Conservation (phyloP, 2,329 filamentous ascomycete genomes). For the Paecilomyces sp. region DNA sequence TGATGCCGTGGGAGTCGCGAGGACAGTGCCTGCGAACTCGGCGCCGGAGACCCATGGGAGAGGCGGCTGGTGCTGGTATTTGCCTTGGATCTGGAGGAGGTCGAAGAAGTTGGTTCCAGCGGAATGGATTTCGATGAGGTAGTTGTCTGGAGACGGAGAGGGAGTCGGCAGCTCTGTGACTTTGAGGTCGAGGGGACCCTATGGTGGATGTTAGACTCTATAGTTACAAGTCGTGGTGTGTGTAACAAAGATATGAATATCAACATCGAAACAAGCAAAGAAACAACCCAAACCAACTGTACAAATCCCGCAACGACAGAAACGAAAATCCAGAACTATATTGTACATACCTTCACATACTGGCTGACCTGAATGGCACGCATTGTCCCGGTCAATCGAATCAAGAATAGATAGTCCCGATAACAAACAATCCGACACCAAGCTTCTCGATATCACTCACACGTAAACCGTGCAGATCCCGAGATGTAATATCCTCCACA, state of each 20-base stretch:
- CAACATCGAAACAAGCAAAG: background rate
- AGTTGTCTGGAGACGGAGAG: slow-evolving; percentile 62
- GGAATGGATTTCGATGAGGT: slow-evolving; percentile 80
- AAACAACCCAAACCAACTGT: background rate
- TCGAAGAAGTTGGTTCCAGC: slow-evolving; percentile 96
- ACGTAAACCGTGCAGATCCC: too few relatives aligned
- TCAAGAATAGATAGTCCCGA: background rate
- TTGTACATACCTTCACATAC: slow-evolving; percentile 60
- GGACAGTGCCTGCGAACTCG: slow-evolving; percentile 77
- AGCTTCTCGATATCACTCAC: background rate
- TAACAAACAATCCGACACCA: background rate
- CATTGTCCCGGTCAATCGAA: slow-evolving; percentile 45
- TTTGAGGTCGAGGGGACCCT: slow-evolving; percentile 73
- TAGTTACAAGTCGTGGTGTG: background rate
- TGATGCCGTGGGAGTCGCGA: slow-evolving; percentile 54
- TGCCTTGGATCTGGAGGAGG: slow-evolving; percentile 86
- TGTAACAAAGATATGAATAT: background rate
- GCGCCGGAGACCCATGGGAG: slow-evolving; percentile 82
- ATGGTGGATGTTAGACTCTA: background rate
- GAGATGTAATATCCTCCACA: too few relatives aligned
- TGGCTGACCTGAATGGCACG: slow-evolving; percentile 65
- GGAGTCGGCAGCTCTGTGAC: slow-evolving; percentile 71
- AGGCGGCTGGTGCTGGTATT: slow-evolving; percentile 87
- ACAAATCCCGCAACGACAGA: background rate
- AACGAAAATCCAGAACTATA: background rate